These are phyloP conservation scores for Ceratocystis harringtonii DNA, from an alignment of 2,329 filamentous ascomycete species.

Conservation along the genomic window DNA sequence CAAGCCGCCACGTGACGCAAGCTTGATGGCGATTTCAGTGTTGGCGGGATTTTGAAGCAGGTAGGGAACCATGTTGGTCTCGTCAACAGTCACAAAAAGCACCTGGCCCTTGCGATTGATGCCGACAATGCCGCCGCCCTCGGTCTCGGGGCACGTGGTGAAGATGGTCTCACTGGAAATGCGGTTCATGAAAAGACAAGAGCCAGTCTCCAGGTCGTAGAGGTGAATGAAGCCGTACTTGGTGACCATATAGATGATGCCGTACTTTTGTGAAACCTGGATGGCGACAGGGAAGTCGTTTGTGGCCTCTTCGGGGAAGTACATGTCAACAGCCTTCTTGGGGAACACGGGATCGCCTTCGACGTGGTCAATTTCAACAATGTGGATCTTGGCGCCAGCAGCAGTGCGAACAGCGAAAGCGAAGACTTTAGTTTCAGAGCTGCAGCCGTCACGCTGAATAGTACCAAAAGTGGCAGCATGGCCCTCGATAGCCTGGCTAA, in stretches of 20 bases:
- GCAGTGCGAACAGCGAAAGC: constrained; percentile 87
- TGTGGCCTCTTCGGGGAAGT: constrained; percentile 87
- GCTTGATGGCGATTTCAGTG: constrained; percentile 82
- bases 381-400: constrained; percentile 73
- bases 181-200: constrained; percentile 98
- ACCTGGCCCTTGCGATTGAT: constrained; percentile 98
- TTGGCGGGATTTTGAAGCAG: constrained; percentile 94
- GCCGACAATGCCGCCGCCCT: constrained; percentile 76
- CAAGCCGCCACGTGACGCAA: constrained; percentile 84
- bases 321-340: constrained; percentile 96
- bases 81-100: constrained; percentile 83
- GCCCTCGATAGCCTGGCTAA: constrained; percentile 95
- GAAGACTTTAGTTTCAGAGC: constrained; percentile 87
- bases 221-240: constrained; percentile 99
- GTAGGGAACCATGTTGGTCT: constrained; percentile 81
- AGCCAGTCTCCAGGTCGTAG: constrained; percentile 90
- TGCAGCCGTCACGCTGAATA: constrained; percentile 72
- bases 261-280: constrained; percentile 93
- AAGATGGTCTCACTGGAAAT: constrained; percentile 99
- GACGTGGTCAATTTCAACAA: constrained; percentile 92
- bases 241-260: constrained; percentile 90
- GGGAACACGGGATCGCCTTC: constrained; percentile 75
- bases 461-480: constrained; percentile 92
- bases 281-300: constrained; percentile 98
- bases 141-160: constrained; percentile 70